These are phyloP conservation scores for Zoysia matrella DNA, from an alignment of 202 grass and related monocot species.

Conservation along the genomic window DNA sequence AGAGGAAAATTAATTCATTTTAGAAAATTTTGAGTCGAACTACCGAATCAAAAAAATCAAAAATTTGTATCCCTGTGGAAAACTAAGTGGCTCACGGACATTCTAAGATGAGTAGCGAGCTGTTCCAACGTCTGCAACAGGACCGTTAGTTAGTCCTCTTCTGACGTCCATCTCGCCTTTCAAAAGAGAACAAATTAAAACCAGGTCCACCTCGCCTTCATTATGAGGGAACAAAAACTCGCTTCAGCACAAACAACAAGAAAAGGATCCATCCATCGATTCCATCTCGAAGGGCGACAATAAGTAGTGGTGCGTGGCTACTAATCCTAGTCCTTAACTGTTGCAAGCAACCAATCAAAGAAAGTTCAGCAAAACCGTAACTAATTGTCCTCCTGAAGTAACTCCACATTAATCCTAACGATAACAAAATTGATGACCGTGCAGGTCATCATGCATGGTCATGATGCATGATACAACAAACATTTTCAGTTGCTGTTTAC, in stretches of 20 bases:
- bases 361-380: too few species aligned
- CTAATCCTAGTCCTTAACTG: background rate
- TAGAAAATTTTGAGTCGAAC: too few species aligned
- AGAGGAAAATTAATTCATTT: too few species aligned
- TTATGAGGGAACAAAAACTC: background rate
- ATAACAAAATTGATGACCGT: background rate
- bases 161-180: background rate
- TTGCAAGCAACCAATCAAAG: constrained; percentile 10
- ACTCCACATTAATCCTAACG: background rate
- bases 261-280: background rate
- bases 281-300: background rate
- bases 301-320: background rate
- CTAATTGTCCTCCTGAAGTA: too few species aligned
- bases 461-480: background rate
- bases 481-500: background rate
- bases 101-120: constrained; percentile 8
- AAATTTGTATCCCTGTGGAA: too few species aligned
- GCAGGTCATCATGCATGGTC: background rate
- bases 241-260: background rate
- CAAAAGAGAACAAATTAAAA: too few species aligned
- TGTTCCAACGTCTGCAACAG: constrained; percentile 44
- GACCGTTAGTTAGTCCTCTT: constrained; percentile 23
- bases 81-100: background rate
- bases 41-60: too few species aligned
- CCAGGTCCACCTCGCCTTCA: background rate